Evolutionary conservation across 78 protist genomes (phyloP), one percentile per base, ranked within the genome.

Genomic region (Monocercomonoides exilis): DNA sequence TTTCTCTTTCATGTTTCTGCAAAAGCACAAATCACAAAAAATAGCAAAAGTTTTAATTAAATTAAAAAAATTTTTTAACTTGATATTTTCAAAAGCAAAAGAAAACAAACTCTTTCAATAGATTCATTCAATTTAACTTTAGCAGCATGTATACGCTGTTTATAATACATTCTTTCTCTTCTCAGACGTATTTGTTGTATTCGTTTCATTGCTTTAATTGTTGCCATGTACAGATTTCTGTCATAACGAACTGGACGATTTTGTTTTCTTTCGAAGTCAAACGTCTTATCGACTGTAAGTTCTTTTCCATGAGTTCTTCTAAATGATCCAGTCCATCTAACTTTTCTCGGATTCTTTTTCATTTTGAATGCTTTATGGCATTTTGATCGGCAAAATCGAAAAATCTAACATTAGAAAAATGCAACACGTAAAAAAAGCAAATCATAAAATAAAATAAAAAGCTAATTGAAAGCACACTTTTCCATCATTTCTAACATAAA

Each of bases 241-340:
- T 97, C 93, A 87, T 98, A 98, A 87, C 88, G 87, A 41, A 93
- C 91, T 1, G 99, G 99, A 36, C 93, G 85, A 88, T 98, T 92
- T 34, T 99, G 92, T 36, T 87, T 80, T 91, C 94, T 91, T 91
- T 98, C 99, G 79, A 98, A 97, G 36, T 96, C 98, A 41, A 94
- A 95, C 3, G 95, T 84, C 43, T 89, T 77, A 87, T 97, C 99
- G 85, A 89, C 43, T 32, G 94, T 87, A 94, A 97, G 80, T 86
- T 98, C 99, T 90, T 98, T 98, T 84, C 98, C 98, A 32, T 41
- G 77, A 4, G 95, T 80, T 63, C 84, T 87, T 11, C 99, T 89
- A 91, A 90, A 95, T n/a, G 99, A 97, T 94, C 97, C 97, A 29
- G 99, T 97, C 99, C 99, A 98, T 0, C 92, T 63, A n/a, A 94